Conservation (phyloP, 208 protist genomes). For the Leptomonas pyrrhocoris region DNA sequence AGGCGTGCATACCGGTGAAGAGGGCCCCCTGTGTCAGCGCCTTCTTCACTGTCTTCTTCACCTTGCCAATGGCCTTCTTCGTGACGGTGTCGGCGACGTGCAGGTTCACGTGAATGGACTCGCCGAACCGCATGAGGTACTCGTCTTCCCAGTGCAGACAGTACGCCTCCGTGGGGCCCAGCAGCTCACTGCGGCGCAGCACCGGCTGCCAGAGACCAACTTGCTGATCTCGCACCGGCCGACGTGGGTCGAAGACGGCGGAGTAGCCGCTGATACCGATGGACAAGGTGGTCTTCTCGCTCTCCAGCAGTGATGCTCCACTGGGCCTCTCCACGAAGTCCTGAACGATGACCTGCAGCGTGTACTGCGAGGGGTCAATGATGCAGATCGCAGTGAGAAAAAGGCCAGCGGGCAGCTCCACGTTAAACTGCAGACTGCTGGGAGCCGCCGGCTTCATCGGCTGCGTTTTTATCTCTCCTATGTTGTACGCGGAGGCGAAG, state of each 20-base stretch:
- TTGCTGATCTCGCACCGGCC: slow-evolving; percentile 78
- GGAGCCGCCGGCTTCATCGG: slow-evolving; percentile 31
- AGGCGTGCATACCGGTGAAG: slow-evolving; percentile 73
- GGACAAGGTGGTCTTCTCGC: slow-evolving; percentile 49
- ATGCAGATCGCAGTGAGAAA: slow-evolving; percentile 53
- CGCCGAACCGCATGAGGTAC: slow-evolving; percentile 67
- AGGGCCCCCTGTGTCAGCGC: slow-evolving; percentile 58
- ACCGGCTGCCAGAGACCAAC: slow-evolving; percentile 74
- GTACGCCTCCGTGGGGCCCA: slow-evolving; percentile 61
- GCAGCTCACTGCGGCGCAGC: slow-evolving; percentile 41
- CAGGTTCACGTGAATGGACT: slow-evolving; percentile 59
- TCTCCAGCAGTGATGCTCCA: neutral
- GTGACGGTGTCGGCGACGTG: slow-evolving; percentile 50
- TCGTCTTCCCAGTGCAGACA: slow-evolving; percentile 85
- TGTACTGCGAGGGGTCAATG: slow-evolving; percentile 21
- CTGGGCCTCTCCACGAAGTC: slow-evolving; percentile 52
- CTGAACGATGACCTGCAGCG: slow-evolving; percentile 52
- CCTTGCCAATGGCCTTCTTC: slow-evolving; percentile 37
- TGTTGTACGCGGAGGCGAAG: slow-evolving; percentile 37
- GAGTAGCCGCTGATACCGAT: slow-evolving; percentile 82
- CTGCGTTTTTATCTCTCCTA: slow-evolving; percentile 50
- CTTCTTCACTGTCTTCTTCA: slow-evolving; percentile 49
- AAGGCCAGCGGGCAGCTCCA: slow-evolving; percentile 37
- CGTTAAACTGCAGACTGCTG: slow-evolving; percentile 27
- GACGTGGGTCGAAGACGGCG: slow-evolving; percentile 71